phyloP scores from a whole-genome alignment of 73 alveolate species.

The Paraurostyla sp. region DNA sequence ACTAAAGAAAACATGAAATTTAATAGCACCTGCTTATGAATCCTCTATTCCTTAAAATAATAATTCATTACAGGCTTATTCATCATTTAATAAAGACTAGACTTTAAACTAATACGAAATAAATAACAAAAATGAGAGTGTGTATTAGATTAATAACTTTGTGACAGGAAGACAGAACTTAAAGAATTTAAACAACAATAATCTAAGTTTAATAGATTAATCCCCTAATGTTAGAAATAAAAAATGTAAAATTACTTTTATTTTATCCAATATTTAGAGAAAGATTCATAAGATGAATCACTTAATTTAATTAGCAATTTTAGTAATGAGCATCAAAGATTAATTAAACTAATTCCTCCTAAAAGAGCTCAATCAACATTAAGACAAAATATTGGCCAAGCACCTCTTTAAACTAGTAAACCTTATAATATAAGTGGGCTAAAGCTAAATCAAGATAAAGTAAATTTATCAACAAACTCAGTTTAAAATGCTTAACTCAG shows the following conservation, averaged over 20 bases:
- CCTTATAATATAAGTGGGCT: neutral
- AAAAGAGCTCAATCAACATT: neutral
- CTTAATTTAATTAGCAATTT: no score
- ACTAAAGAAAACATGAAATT: slow-evolving; percentile 5
- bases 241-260: no score
- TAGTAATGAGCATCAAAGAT: no score
- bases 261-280: no score
- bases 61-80: neutral
- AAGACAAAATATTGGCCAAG: neutral
- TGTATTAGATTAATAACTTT: neutral
- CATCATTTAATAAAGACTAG: neutral
- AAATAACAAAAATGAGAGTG: neutral
- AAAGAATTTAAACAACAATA: no score
- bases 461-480: no score
- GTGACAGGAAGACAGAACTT: no score
- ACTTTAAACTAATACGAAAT: neutral
- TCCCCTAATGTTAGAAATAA: no score
- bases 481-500: no score
- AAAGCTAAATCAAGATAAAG: neutral
- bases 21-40: neutral
- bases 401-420: neutral
- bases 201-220: no score
- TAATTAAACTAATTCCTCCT: no score
- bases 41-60: slow-evolving; percentile 2
- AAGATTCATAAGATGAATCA: no score